Percentiles rank a stretch among this genome's conserved stretches.
Evolutionary conservation across 257 asterid genomes (phyloP).

Genomic region (Fraxinus cuspidata): DNA sequence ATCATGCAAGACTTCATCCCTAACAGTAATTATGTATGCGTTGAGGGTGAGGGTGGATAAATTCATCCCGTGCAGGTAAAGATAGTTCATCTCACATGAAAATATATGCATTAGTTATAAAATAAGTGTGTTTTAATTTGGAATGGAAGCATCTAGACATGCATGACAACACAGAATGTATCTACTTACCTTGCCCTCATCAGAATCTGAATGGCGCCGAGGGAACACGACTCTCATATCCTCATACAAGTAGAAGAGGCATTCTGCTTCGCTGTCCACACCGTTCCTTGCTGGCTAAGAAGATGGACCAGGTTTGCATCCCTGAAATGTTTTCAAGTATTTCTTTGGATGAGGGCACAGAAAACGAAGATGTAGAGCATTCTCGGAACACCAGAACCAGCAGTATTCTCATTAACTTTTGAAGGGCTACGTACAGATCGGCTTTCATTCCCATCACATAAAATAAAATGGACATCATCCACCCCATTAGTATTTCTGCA

Average conservation of each 20-base stretch:
- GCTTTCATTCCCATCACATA: slow-evolving; percentile 41
- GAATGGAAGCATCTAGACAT: slow-evolving; percentile 12
- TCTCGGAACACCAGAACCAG: slow-evolving; percentile 68
- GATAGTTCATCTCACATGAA: neutral
- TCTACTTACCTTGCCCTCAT: slow-evolving; percentile 90
- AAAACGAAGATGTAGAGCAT: slow-evolving; percentile 81
- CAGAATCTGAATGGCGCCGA: slow-evolving; percentile 91
- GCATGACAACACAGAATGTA: neutral
- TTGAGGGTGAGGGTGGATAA: neutral
- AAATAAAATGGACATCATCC: slow-evolving; percentile 20
- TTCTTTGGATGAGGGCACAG: slow-evolving; percentile 67
- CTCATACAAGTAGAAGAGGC: slow-evolving; percentile 77
- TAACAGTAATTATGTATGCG: neutral
- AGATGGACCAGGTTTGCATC: slow-evolving; percentile 54
- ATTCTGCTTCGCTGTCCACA: slow-evolving; percentile 48
- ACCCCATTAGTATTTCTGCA: slow-evolving; percentile 29
- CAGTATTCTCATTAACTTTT: slow-evolving; percentile 54
- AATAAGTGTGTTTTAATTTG: neutral
- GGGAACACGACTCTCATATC: slow-evolving; percentile 95
- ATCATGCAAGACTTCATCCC: neutral
- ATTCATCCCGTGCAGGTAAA: too few relatives aligned
- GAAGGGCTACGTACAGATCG: slow-evolving; percentile 44
- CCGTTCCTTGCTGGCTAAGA: slow-evolving; percentile 48
- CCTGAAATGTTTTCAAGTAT: slow-evolving; percentile 42
- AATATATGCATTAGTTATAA: too few relatives aligned